Base-by-base conservation (phyloP, 2,329 filamentous ascomycete species). In the Aspergillus pseudoterreus region DNA sequence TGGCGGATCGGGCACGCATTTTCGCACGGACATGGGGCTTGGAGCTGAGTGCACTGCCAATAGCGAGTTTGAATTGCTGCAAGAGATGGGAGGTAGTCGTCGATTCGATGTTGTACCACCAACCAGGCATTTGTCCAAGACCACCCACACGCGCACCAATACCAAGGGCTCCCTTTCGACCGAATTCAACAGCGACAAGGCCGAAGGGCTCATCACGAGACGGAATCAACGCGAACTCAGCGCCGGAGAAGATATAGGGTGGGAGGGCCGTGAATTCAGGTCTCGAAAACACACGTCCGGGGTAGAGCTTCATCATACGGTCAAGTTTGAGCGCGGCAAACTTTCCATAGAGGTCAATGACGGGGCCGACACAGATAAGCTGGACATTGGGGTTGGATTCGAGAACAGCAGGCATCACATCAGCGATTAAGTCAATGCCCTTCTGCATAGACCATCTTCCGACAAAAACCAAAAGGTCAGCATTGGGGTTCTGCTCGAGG, bases 381-480 rank as follows among this genome's bases (percentile, higher is more conserved):
- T 87, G 84, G 0, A 79, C 78, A 54, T 82, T 79, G 2, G 78
- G 75, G 55, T 83, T 75, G 52, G 80, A 74, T 60, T 86, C 83
- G 4, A 87, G 73, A 27, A 87, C 75, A 27, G 77, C 76, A 17
- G 84, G 82, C 67, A 86, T 83, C 36, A 86, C 82, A 60, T 87
- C 84, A 15, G 84, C 84, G 58, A 87, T 86, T 45, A 87, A 71
- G 63, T 87, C 84, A 47, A 87, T 77, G 48, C 84, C 84, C 65
- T 87, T 87, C 61, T 87, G 84, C 75, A 84, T 80, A 9, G 80
- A 84, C 84, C 84, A 87, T 55, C 84, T 79, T 52, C 84, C 84
- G 42, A 87, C 84, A 58, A 87, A 87, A 8, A 87, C 84, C 56
- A 87, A 79, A 8, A 87, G 74, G 52, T 87, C 82, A 2, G 84